Conservation (phyloP, 345 rosid species). For the Arabidopsis thaliana region DNA sequence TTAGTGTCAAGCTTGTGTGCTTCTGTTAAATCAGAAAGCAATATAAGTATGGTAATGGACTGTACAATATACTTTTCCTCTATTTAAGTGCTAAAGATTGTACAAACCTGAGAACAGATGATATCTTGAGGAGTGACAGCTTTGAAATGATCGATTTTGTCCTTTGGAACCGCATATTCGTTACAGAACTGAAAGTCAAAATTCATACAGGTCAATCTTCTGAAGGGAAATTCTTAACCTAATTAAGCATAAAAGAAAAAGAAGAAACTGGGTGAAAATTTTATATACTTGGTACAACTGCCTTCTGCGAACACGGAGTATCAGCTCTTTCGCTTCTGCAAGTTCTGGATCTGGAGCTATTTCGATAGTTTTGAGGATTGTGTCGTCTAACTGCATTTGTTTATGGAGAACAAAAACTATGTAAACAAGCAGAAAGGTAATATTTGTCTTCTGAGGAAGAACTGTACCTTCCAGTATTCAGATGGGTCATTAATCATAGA, state of each 20-base stretch:
- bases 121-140: constrained; percentile 84
- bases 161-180: constrained; percentile 93
- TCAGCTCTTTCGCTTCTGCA: constrained; percentile 78
- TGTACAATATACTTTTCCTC: not conserved
- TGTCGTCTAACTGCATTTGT: constrained; percentile 78
- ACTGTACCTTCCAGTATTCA: constrained; percentile 87
- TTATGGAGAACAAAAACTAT: constrained; percentile 1
- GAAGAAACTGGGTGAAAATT: not conserved
- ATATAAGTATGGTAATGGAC: constrained; percentile 17
- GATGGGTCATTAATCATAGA: constrained; percentile 70
- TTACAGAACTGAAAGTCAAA: constrained; percentile 82
- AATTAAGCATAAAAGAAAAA: not conserved
- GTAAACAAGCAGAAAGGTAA: not conserved
- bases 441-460: constrained; percentile 14
- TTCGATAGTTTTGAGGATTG: constrained; percentile 83
- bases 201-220: not conserved
- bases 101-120: constrained; percentile 83
- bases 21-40: constrained; percentile 52
- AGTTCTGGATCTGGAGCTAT: constrained; percentile 73
- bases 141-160: constrained; percentile 77
- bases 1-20: constrained; percentile 61
- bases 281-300: constrained; percentile 74
- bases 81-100: not conserved
- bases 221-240: not conserved
- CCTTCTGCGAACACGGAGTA: constrained; percentile 85